These are phyloP conservation scores for Aspergillus biplanus DNA, from an alignment of 495 filamentous ascomycete species.

Conservation along the genomic window DNA sequence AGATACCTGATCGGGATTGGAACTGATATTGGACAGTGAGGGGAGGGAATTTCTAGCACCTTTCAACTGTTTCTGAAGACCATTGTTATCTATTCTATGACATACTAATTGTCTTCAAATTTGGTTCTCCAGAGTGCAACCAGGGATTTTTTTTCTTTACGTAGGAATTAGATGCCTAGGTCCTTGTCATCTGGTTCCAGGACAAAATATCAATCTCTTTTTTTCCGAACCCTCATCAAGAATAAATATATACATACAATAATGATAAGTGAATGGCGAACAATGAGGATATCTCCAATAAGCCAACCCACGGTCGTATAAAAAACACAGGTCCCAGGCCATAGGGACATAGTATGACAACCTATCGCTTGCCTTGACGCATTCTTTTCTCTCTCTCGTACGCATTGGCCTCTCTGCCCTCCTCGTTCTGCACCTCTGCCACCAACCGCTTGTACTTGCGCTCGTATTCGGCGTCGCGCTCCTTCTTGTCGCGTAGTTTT, in stretches of 20 bases:
- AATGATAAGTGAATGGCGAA: not conserved
- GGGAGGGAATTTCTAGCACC: too few species aligned
- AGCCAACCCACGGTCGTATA: not conserved
- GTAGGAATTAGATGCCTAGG: too few species aligned
- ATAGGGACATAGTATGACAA: constrained; percentile 7
- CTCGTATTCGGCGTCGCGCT: constrained; percentile 86
- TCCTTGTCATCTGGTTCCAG: too few species aligned
- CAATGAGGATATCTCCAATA: not conserved
- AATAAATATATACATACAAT: constrained; percentile 19
- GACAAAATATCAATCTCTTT: constrained; percentile 13
- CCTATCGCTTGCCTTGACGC: constrained; percentile 61
- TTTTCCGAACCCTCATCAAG: not conserved
- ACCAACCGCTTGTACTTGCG: constrained; percentile 90
- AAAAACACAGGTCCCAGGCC: constrained; percentile 4
- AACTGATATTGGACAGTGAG: constrained; percentile 50
- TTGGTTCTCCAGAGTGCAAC: too few species aligned
- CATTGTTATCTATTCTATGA: not conserved
- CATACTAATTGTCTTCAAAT: too few species aligned
- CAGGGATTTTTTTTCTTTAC: too few species aligned
- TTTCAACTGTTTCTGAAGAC: not conserved
- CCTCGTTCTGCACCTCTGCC: constrained; percentile 93
- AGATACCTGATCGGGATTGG: constrained; percentile 57
- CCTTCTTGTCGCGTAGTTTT: constrained; percentile 88
- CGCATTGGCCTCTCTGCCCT: constrained; percentile 80
- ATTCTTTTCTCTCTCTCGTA: constrained; percentile 84